Evolutionary conservation across 2,329 filamentous ascomycete genomes (phyloP), one percentile per base, ranked within the genome.

Genomic region (Byssochlamys sp.): DNA sequence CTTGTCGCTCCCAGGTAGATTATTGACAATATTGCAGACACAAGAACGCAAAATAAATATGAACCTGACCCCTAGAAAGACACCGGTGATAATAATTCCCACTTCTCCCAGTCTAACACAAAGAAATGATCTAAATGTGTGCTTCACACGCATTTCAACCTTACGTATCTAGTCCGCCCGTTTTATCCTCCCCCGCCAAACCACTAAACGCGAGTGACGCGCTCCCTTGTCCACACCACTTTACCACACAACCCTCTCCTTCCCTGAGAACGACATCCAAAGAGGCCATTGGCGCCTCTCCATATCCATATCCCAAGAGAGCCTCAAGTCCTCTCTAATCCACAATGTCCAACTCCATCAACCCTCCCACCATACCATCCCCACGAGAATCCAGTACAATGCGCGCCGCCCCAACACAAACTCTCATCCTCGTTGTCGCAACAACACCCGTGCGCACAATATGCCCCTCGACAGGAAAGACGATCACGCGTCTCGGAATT

Each of bases 371-470:
- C 50, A 50, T 52, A 27, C 58, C 51, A 60, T 60, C 62, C 63
- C 68, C 58, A 4, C 39, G 9, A 45, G 39, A 45, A 45, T 24
- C 39, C n/a, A 24, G n/a, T 9, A 45, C 39, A 19, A 45, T 45
- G 39, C 12, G 39, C 39, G 39, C 39, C 39, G 39, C 39, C n/a
- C 39, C 39, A 45, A 68, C 75, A 19, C 73, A 78, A 48, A 86
- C 90, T 63, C 78, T 96, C 56, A 96, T 90, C n/a, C 83, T 96
- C 66, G 88, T 97, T 72, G 90, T 96, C 66, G 92, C 91, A 19
- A 95, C 91, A n/a, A 86, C 87, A 55, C 79, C 78, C 45, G 84
- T 81, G 58, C 78, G 75, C 59, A 83, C 78, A 61, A 59, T 63
- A n/a, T 55, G 62, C 26, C 54, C 62, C n/a, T 58, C 54, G 7